These are phyloP conservation scores for Phlebiopsis flavidoalba DNA, from an alignment of 768 basidiomycete genomes.

Conservation along the genomic window DNA sequence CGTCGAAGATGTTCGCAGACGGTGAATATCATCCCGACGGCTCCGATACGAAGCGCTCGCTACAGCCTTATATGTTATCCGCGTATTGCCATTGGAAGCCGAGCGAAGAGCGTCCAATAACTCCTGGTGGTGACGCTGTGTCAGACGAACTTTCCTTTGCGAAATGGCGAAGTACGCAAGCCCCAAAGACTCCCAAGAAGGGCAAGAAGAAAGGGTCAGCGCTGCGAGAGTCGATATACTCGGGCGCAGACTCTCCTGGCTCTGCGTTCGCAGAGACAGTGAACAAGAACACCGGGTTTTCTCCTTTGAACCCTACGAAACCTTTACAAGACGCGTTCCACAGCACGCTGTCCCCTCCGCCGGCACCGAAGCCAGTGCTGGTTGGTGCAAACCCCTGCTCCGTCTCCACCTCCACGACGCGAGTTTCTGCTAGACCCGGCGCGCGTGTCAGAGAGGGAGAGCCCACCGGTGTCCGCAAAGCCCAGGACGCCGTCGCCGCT, in stretches of 20 bases:
- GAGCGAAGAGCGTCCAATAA: not conserved
- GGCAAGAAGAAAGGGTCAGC: slow-evolving; percentile 82
- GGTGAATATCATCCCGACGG: not conserved
- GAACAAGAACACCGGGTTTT: slow-evolving; percentile 7
- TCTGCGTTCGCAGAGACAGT: slow-evolving; percentile 1
- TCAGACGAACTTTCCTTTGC: slow-evolving; percentile 3
- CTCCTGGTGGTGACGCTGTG: not conserved
- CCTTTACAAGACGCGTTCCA: slow-evolving; percentile 4
- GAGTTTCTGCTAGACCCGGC: slow-evolving; percentile 1
- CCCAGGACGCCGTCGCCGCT: not conserved
- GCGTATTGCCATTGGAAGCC: slow-evolving; percentile 49
- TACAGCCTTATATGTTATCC: not conserved
- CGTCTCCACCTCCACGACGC: not conserved
- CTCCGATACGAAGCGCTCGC: not conserved
- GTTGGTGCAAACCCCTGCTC: not conserved
- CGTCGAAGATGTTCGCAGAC: not conserved
- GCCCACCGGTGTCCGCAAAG: not conserved
- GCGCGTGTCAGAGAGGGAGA: not conserved
- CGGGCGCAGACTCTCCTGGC: not conserved
- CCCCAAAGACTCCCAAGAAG: slow-evolving; percentile 6
- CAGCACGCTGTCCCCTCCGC: not conserved
- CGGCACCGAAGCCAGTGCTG: not conserved
- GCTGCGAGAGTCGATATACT: not conserved
- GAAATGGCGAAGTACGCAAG: not conserved
- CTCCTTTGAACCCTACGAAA: slow-evolving; percentile 6